phyloP scores from a whole-genome alignment of 225 moss, liverwort and hornwort genomes.

The Physcomitrellopsis africana region DNA sequence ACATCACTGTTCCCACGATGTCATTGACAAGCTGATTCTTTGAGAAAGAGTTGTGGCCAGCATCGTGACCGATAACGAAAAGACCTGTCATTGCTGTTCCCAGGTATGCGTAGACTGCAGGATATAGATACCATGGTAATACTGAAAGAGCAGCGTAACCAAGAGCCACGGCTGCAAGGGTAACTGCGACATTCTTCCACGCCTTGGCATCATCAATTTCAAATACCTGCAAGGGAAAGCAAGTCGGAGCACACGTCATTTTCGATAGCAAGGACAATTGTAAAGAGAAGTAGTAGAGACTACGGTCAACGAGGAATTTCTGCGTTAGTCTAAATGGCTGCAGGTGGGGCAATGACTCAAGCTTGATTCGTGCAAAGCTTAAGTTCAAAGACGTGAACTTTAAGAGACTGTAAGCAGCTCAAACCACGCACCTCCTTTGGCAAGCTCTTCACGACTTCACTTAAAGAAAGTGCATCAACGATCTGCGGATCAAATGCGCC shows the following conservation, averaged over 20 bases:
- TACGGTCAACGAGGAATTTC: no score
- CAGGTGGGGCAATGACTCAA: no score
- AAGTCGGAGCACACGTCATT: not conserved
- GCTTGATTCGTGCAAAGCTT: no score
- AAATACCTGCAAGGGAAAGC: slow-evolving; percentile 38
- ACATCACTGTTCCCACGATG: slow-evolving; percentile 67
- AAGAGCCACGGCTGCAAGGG: slow-evolving; percentile 46
- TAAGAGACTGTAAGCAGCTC: not conserved
- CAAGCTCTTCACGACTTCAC: slow-evolving; percentile 61
- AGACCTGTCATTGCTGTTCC: slow-evolving; percentile 79
- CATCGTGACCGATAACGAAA: slow-evolving; percentile 78
- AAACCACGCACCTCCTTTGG: slow-evolving; percentile 58
- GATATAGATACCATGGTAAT: slow-evolving; percentile 73
- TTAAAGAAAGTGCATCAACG: slow-evolving; percentile 45
- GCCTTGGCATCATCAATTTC: slow-evolving; percentile 62
- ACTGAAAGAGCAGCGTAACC: slow-evolving; percentile 56
- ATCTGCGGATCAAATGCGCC: slow-evolving; percentile 37
- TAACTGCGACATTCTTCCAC: slow-evolving; percentile 64
- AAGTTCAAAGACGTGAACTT: no score
- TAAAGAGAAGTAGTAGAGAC: no score
- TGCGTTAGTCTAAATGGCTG: no score
- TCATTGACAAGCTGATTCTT: slow-evolving; percentile 71
- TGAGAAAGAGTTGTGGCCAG: slow-evolving; percentile 73
- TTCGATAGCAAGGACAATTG: not conserved
- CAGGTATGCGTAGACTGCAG: slow-evolving; percentile 63